A percentile compares a stretch with the other conserved stretches of the same genome.
Conservation (phyloP, 805 yeast genomes). For the Yamadazyma scolyti region DNA sequence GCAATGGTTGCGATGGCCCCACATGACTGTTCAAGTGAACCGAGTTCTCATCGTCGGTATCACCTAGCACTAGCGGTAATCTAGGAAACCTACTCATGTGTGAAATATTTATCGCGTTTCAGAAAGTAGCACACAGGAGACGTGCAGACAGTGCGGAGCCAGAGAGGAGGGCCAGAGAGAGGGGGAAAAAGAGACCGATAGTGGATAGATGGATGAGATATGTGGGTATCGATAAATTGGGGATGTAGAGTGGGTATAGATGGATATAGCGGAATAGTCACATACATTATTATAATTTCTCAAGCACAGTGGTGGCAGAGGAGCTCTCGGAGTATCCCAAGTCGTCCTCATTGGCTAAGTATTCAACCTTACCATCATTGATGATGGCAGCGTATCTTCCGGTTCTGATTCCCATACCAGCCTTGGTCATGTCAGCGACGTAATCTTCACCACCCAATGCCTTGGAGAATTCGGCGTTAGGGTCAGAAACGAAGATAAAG, state of each 20-base stretch:
- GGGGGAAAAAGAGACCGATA: no score
- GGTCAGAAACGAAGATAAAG: slow-evolving; percentile 39
- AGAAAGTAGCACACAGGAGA: neutral
- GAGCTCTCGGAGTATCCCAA: slow-evolving; percentile 23
- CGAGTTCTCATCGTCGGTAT: slow-evolving; percentile 41
- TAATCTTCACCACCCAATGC: slow-evolving; percentile 59
- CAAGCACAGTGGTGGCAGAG: slow-evolving; percentile 21
- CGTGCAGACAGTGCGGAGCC: no score
- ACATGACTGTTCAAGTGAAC: slow-evolving; percentile 34
- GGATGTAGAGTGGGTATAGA: no score
- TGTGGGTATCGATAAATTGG: no score
- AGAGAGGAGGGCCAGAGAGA: no score
- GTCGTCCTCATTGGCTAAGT: slow-evolving; percentile 24
- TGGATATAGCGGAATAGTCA: no score
- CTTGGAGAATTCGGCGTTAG: slow-evolving; percentile 29
- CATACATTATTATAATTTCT: slow-evolving; percentile 13
- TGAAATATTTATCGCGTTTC: neutral
- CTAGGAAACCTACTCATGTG: slow-evolving; percentile 27
- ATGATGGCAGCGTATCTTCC: slow-evolving; percentile 70
- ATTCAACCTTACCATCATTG: slow-evolving; percentile 41
- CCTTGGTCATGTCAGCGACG: slow-evolving; percentile 42
- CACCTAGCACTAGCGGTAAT: slow-evolving; percentile 35
- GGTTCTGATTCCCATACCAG: slow-evolving; percentile 37
- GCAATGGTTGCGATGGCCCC: slow-evolving; percentile 36
- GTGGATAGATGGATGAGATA: no score